Conservation (phyloP, 83 land plant species). For the Thuja plicata region DNA sequence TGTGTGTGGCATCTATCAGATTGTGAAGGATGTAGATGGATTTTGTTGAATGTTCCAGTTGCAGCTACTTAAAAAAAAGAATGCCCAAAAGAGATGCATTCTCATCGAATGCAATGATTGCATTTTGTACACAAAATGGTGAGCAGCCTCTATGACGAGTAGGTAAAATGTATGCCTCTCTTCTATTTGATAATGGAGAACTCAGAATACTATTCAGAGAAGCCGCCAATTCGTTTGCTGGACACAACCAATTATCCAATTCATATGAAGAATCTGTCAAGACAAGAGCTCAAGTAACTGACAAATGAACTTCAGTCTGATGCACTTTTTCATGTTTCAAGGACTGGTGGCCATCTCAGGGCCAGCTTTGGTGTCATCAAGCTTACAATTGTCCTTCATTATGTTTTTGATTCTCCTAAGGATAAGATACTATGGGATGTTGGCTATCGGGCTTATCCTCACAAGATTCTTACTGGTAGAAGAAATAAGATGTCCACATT, state of each 20-base stretch:
- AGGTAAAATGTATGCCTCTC: neutral
- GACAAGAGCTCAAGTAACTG: slow-evolving; percentile 70
- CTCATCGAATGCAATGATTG: no score
- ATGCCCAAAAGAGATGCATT: no score
- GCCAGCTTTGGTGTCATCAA: slow-evolving; percentile 78
- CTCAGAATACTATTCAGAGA: slow-evolving; percentile 62
- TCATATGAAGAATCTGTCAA: slow-evolving; percentile 78
- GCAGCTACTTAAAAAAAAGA: no score
- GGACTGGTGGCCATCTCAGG: slow-evolving; percentile 75
- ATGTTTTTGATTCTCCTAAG: slow-evolving; percentile 68
- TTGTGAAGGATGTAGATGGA: no score
- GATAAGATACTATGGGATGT: slow-evolving; percentile 81
- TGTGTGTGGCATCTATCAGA: no score
- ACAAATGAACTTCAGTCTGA: slow-evolving; percentile 68
- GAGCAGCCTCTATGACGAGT: no score
- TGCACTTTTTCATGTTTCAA: slow-evolving; percentile 66
- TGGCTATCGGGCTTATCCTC: slow-evolving; percentile 78
- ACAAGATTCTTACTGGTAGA: slow-evolving; percentile 74
- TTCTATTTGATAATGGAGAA: slow-evolving; percentile 48
- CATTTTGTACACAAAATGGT: no score
- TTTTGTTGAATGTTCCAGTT: no score
- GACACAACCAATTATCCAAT: slow-evolving; percentile 79
- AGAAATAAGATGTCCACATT: slow-evolving; percentile 66
- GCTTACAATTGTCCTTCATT: slow-evolving; percentile 76
- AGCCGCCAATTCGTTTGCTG: slow-evolving; percentile 74